A percentile compares a stretch with the other conserved stretches of the same genome.
These are phyloP conservation scores for Mortierella claussenii DNA, from an alignment of 192 early-diverging fungal genomes.

Conservation along the genomic window DNA sequence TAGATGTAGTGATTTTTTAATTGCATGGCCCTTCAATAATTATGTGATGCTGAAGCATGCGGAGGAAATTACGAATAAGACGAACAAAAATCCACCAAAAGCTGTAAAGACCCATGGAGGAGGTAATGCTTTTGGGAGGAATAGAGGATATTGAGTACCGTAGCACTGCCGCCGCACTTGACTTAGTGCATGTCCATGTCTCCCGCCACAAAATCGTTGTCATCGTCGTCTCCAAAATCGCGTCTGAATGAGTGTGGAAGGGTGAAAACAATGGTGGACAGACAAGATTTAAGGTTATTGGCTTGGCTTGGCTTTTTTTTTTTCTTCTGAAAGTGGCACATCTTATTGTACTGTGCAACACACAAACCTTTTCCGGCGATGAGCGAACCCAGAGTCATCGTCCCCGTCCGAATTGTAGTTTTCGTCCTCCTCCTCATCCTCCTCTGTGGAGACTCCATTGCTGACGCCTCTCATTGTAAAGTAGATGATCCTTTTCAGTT, in stretches of 20 bases:
- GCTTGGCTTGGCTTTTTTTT: neutral
- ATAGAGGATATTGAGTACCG: too few relatives aligned
- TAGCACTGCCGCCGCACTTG: too few relatives aligned
- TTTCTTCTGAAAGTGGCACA: neutral
- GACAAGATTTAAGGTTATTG: neutral
- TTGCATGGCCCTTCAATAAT: too few relatives aligned
- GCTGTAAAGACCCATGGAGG: too few relatives aligned
- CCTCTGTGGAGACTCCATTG: constrained; percentile 54
- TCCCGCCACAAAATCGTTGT: constrained; percentile 30
- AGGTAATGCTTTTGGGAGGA: too few relatives aligned
- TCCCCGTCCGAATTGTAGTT: constrained; percentile 40
- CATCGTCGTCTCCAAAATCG: constrained; percentile 9
- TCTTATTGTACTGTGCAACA: neutral
- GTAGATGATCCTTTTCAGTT: constrained; percentile 91
- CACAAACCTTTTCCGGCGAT: constrained; percentile 25
- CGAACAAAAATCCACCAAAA: too few relatives aligned
- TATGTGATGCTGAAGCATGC: too few relatives aligned
- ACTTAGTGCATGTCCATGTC: constrained; percentile 42
- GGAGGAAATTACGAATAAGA: too few relatives aligned
- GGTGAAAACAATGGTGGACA: too few relatives aligned
- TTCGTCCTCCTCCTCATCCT: constrained; percentile 23
- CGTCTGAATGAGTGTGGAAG: too few relatives aligned
- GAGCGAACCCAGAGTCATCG: constrained; percentile 18
- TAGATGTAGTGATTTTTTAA: too few relatives aligned
- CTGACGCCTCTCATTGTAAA: constrained; percentile 91